Evolutionary conservation across 306 rosid species (phyloP), one percentile per base, ranked within the genome.

Genomic region (Dalbergia cochinchinensis): DNA sequence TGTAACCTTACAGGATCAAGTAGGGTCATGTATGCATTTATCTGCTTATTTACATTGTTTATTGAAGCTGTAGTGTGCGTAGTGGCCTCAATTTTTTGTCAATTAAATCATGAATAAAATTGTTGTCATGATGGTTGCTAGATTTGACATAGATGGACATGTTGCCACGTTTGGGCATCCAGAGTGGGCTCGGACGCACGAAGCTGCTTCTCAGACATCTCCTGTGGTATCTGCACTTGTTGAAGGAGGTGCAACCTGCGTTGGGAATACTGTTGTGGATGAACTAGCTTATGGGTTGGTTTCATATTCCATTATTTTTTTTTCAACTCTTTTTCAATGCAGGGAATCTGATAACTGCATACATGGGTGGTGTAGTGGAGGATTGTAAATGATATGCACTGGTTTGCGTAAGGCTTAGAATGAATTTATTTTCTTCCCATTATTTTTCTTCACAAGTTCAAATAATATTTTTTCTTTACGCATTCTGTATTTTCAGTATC

Each of bases 101-200:
- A 15, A 50, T 13, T 1, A 14, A 50, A 13, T 13, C 4, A 50
- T 50, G 16, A 50, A 50, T 63, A 8, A 63, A n/a, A 13, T 50
- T 50, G 18, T 48, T 48, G 77, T 12, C 51, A 42, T 78, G 60
- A 58, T 66, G 14, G 57, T 76, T 63, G 39, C 59, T 90, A 92
- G 99, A 71, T 93, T 96, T 79, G 90, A 96, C 64, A 82, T 96
- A 11, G 90, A 93, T 33, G 98, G 98, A 42, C 86, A 86, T 8
- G 94, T 91, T 14, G 86, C 98, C 51, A 86, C 97, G 31, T 96
- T 93, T 73, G 99, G 99, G 44, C 98, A 93, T 89, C 98, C 97
- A 11, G 97, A 96, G n/a, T 96, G 99, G 99, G 94, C 71, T 22
- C 87, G 76, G 65, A 88, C 98, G n/a, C 98, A 96, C 78, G 91